Evolutionary conservation across 2,329 filamentous ascomycete species (phyloP), one percentile per base, ranked within the genome.

Genomic region (Alternaria metachromatica): DNA sequence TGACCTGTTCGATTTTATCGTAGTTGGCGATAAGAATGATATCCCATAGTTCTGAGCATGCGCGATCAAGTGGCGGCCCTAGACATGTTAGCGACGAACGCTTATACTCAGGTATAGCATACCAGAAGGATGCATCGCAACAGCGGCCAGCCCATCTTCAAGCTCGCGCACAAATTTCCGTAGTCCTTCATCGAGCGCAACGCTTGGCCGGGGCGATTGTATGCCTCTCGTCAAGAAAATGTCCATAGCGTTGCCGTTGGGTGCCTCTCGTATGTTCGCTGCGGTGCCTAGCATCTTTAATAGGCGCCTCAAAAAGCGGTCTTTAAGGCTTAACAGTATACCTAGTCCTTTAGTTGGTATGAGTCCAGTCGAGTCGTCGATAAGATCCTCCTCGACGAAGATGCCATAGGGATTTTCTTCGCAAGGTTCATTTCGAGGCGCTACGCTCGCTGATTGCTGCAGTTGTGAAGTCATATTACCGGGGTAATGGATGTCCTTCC

Each of bases 1-100:
- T 51, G 0, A 50, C 46, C 1, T 58, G 2, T 11, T 68, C 28
- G 2, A 45, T 55, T 11, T 54, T 41, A 2, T 18, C 5, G 2
- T 58, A 63, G 0, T 57, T 55, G 10, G 33, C 45, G 0, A 61
- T 9, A 0, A 71, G 45, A 0, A 71, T 20, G 0, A 10, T 2
- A 2, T 62, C 60, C 58, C 60, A 64, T 0, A 64, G 23, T 0
- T 63, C 44, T 3, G 58, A 45, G 4, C 43, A 9, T 4, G 58
- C 63, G 5, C 21, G 5, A 3, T 60, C 26, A 6, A 33, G 51
- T 6, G 4, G 45, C 3, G 21, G 9, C 4, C 21, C 67, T 68
- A 5, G 0, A 4, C 0, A 5, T 41, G 51, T 68, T 11, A 70
- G 62, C n/a, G 11, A 21, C 4, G 25, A 3, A 37, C 2, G 10